These are phyloP conservation scores for Leishmania major DNA, from an alignment of 208 protist species.

Conservation along the genomic window DNA sequence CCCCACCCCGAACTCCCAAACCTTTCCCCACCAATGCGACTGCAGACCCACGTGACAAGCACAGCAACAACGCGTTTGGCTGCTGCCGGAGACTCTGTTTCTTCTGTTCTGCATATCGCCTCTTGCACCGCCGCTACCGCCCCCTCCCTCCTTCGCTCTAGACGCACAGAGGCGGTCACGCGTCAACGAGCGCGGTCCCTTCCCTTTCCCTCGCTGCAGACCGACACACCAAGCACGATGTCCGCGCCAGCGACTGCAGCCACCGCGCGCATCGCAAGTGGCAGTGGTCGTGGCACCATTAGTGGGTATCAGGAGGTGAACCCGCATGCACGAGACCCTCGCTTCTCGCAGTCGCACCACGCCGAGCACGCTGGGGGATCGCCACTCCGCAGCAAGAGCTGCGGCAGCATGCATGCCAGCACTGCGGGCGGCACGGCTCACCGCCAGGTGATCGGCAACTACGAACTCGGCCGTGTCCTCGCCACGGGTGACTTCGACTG, in stretches of 20 bases:
- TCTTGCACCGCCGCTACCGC: neutral
- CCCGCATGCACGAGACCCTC: neutral
- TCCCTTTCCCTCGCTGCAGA: neutral
- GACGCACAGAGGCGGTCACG: neutral
- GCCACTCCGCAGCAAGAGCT: neutral
- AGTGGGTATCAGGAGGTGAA: neutral
- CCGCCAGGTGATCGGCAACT: constrained; percentile 80
- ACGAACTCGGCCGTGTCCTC: constrained; percentile 79
- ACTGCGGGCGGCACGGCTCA: neutral
- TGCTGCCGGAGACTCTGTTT: neutral
- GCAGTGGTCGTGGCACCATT: neutral
- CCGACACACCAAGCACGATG: neutral
- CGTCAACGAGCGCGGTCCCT: neutral
- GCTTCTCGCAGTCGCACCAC: neutral
- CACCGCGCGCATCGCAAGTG: neutral
- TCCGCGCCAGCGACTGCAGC: neutral
- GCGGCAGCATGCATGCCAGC: neutral
- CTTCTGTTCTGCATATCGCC: neutral
- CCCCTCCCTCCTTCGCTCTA: neutral
- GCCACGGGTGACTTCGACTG: constrained; percentile 87
- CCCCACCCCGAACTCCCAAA: neutral
- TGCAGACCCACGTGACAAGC: neutral
- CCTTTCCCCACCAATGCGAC: neutral
- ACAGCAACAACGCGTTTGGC: neutral
- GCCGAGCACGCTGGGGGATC: neutral